Conservation (phyloP, 2,329 filamentous ascomycete species). For the Colletotrichum caudatum region DNA sequence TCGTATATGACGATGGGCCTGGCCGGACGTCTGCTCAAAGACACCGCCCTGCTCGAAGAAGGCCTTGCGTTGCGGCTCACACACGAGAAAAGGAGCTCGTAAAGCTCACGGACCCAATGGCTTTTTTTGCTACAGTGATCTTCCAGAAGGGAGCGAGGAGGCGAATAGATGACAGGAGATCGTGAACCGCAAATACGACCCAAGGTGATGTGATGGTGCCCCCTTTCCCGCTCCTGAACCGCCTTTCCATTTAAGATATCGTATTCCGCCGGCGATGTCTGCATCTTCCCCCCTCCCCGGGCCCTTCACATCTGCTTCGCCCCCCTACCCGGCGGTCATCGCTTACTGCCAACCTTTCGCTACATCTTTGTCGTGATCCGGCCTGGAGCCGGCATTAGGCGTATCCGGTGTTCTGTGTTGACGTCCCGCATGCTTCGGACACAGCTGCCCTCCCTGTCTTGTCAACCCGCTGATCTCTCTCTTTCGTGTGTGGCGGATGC, state of each 20-base stretch:
- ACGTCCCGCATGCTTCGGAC: too few species aligned
- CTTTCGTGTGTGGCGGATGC: not conserved
- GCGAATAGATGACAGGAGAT: not conserved
- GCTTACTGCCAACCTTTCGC: not conserved
- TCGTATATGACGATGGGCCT: not conserved
- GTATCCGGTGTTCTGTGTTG: not conserved
- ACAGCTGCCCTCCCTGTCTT: not conserved
- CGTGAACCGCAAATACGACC: not conserved
- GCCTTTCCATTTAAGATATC: too few species aligned
- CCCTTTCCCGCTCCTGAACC: not conserved
- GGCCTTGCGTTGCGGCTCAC: slow-evolving; percentile 4
- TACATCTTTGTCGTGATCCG: too few species aligned
- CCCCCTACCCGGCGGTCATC: too few species aligned
- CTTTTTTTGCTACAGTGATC: not conserved
- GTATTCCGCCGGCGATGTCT: not conserved
- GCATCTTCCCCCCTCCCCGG: not conserved
- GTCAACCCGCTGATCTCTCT: too few species aligned
- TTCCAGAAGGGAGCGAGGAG: not conserved
- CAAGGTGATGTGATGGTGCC: too few species aligned
- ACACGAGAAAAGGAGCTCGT: not conserved
- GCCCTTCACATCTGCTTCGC: not conserved
- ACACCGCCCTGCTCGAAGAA: not conserved
- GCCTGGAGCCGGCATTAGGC: not conserved
- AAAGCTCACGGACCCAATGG: not conserved
- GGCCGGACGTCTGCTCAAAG: slow-evolving; percentile 4